Base-by-base conservation (phyloP, 2,329 filamentous ascomycete species). In the Verticillium nubilum region DNA sequence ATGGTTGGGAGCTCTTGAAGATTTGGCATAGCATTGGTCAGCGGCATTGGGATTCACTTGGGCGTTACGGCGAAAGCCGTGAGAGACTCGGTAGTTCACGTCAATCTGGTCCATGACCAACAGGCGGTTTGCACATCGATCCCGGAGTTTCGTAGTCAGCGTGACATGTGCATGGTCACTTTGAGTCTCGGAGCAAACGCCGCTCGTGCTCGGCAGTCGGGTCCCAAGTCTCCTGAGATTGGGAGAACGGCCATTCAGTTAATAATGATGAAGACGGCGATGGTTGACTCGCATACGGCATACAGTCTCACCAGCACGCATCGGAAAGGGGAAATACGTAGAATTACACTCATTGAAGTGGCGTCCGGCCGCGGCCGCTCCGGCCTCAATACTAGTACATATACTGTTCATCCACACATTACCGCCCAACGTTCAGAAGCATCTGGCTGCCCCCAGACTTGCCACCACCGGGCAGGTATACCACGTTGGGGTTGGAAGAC, bases 401-500 rank as follows among this genome's bases (percentile, higher is more conserved):
- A 60, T 35, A 26, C 13, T 54, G 17, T 23, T 56, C 29, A 35
- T 17, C 27, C 26, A 27, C 35, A 17, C n/a, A 59, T 68, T 66
- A 79, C 69, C 74, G 73, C 27, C 77, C 76, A 2, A 85, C 82
- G 33, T 79, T 84, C 64, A 86, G 70, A 68, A 86, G 71, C 65
- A 81, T 81, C 64, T 78, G 75, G n/a, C 73, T 73, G 23, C 84
- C 81, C 61, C 83, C 82, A 50, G 42, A 50, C 42, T 50, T 50
- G 76, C 90, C 87, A 59, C 90, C 89, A 67, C 91, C 86, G 3
- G 95, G 95, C 64, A 99, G 78, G 76, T 99, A 99, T 54, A 92
- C 93, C 58, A 99, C 93, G 69, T 99, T 98, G 62, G 95, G 93
- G 78, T 99, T 99, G 61, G 80, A 80, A 23, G 94, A 86, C 70